phyloP scores from a whole-genome alignment of 305 asterid genomes.

The Salvia sclarea region DNA sequence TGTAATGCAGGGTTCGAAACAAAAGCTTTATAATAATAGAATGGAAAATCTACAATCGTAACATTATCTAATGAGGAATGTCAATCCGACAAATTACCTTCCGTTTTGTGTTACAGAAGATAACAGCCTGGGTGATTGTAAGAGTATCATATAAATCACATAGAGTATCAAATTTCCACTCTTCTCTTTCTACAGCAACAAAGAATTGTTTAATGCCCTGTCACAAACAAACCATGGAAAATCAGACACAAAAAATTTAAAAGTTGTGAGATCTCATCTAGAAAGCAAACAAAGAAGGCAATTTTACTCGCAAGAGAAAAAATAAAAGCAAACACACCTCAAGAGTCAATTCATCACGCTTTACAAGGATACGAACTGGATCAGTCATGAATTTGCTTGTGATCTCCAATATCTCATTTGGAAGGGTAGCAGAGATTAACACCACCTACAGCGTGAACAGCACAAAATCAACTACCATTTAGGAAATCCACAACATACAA shows the following conservation, averaged over 20 bases:
- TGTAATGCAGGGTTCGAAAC: background rate
- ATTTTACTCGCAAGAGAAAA: background rate
- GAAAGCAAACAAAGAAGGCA: background rate
- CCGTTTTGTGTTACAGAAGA: constrained; percentile 83
- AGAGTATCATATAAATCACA: constrained; percentile 96
- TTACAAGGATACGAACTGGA: constrained; percentile 95
- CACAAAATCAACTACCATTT: constrained; percentile 11
- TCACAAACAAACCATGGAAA: background rate
- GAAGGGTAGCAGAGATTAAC: constrained; percentile 93
- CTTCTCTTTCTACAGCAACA: constrained; percentile 94
- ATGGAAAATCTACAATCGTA: too few relatives aligned
- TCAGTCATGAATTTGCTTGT: constrained; percentile 98
- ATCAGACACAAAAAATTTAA: constrained; percentile 5
- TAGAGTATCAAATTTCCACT: constrained; percentile 95
- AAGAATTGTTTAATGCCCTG: constrained; percentile 99
- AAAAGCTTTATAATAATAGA: background rate
- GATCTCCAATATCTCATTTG: constrained; percentile 93
- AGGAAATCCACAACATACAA: constrained; percentile 14
- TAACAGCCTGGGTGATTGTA: constrained; percentile 96
- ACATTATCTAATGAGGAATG: background rate
- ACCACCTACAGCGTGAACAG: constrained; percentile 59
- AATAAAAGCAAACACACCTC: constrained; percentile 52
- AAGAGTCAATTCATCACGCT: constrained; percentile 97
- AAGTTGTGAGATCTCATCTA: constrained; percentile 22
- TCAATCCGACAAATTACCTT: constrained; percentile 48